Evolutionary conservation across 2,329 filamentous ascomycete genomes (phyloP).

Genomic region (Phoma herbarum): DNA sequence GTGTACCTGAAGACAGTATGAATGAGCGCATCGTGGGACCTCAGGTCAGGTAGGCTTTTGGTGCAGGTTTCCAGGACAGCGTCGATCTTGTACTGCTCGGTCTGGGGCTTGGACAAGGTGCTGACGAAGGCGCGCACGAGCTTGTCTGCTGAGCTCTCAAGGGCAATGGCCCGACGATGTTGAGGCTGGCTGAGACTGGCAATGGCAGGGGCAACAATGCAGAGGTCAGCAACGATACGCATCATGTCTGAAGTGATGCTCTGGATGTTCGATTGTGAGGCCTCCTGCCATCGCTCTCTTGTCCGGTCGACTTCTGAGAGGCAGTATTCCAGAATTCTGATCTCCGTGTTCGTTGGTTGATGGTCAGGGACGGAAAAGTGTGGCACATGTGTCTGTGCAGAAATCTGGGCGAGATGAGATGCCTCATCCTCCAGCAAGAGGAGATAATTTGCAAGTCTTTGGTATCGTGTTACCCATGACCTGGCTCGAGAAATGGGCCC

Average conservation of each 20-base stretch:
- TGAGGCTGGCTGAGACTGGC: conserved; percentile 26
- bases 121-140: conserved; percentile 41
- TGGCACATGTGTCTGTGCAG: neutral
- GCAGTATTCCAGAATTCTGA: conserved; percentile 56
- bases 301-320: conserved; percentile 57
- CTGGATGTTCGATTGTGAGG: conserved; percentile 54
- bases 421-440: conserved; percentile 49
- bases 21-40: conserved; percentile 25
- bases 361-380: conserved; percentile 28
- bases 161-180: conserved; percentile 34
- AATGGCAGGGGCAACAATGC: conserved; percentile 53
- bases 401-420: conserved; percentile 17
- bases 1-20: conserved; percentile 31
- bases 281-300: conserved; percentile 55
- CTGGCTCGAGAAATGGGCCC: conserved; percentile 56
- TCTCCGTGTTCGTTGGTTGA: conserved; percentile 36
- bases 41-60: conserved; percentile 43
- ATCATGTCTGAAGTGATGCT: conserved; percentile 61
- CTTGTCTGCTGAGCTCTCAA: conserved; percentile 34
- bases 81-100: conserved; percentile 56
- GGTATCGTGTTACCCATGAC: conserved; percentile 52
- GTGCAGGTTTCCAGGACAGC: conserved; percentile 51
- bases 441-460: conserved; percentile 59
- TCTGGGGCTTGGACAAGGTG: conserved; percentile 50
- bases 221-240: conserved; percentile 60